Percentiles rank a stretch among this genome's conserved stretches.
Conservation (phyloP, 177 flowering plant genomes). For the Vitis hybrid region DNA sequence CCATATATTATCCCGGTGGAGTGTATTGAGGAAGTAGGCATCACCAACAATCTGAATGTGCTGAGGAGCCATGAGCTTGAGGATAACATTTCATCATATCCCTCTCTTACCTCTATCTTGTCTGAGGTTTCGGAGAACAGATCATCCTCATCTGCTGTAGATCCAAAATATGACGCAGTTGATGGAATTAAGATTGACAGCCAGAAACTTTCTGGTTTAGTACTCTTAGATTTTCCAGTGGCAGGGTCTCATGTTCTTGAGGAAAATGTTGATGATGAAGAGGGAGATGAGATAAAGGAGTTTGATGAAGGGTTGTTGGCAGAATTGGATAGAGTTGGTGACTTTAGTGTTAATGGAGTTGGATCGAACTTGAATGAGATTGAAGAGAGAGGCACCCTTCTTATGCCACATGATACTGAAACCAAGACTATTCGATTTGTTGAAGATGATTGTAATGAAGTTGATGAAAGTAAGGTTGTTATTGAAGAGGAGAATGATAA, state of each 20-base stretch:
- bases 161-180: slow-evolving; percentile 8
- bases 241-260: slow-evolving; percentile 16
- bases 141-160: slow-evolving; percentile 2
- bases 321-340: slow-evolving; percentile 68
- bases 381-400: too few species aligned
- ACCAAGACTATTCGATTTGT: too few species aligned
- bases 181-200: slow-evolving; percentile 17
- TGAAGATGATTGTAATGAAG: too few species aligned
- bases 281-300: slow-evolving; percentile 46
- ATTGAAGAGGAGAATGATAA: too few species aligned
- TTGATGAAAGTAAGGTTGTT: too few species aligned
- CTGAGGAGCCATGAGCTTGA: slow-evolving; percentile 18
- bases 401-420: too few species aligned
- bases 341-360: slow-evolving; percentile 47
- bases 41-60: slow-evolving; percentile 2
- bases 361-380: not conserved
- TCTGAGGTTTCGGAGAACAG: slow-evolving; percentile 16
- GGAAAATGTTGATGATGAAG: slow-evolving; percentile 21
- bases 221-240: not conserved
- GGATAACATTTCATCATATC: slow-evolving; percentile 9
- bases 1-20: slow-evolving; percentile 1
- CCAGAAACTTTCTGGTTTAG: not conserved
- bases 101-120: slow-evolving; percentile 17
- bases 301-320: slow-evolving; percentile 61
- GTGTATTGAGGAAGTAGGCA: slow-evolving; percentile 14